These are phyloP conservation scores for Neurospora sp. DNA, from an alignment of 495 filamentous ascomycete species.

Conservation along the genomic window DNA sequence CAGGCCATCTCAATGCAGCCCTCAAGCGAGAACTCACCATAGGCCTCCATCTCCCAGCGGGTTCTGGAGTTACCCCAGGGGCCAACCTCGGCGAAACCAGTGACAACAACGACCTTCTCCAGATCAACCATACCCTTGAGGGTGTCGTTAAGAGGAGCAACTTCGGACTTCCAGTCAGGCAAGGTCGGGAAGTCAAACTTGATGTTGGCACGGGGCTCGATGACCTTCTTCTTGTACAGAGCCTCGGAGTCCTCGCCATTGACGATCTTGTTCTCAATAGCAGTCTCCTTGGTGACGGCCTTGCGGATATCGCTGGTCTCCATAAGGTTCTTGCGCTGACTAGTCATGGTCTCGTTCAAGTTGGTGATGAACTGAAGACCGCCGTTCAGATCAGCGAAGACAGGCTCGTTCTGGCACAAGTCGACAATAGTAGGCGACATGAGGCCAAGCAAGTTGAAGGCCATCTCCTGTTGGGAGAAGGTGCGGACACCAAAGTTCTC, in stretches of 20 bases:
- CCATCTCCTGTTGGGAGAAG: slow-evolving; percentile 99
- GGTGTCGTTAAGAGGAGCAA: slow-evolving; percentile 74
- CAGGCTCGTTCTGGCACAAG: slow-evolving; percentile 88
- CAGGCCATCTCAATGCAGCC: slow-evolving; percentile 99
- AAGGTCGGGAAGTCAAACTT: slow-evolving; percentile 88
- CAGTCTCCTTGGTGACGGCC: slow-evolving; percentile 89
- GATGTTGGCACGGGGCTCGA: slow-evolving; percentile 93
- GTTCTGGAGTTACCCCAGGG: slow-evolving; percentile 98
- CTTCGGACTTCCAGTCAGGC: slow-evolving; percentile 82
- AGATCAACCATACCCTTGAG: slow-evolving; percentile 98
- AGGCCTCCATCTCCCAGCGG: slow-evolving; percentile 98
- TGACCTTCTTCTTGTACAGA: slow-evolving; percentile 85
- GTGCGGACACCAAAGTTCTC: slow-evolving; percentile 95
- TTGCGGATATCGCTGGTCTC: slow-evolving; percentile 89
- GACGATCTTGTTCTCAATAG: slow-evolving; percentile 94
- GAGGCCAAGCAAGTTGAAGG: slow-evolving; percentile 93
- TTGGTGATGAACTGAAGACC: slow-evolving; percentile 96
- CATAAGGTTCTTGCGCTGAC: slow-evolving; percentile 80
- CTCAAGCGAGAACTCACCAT: slow-evolving; percentile 92
- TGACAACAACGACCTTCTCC: slow-evolving; percentile 94
- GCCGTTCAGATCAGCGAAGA: slow-evolving; percentile 95
- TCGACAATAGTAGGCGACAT: slow-evolving; percentile 94
- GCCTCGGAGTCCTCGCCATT: slow-evolving; percentile 87
- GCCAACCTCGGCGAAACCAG: slow-evolving; percentile 91
- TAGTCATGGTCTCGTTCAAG: slow-evolving; percentile 87